Evolutionary conservation across 495 filamentous ascomycete species (phyloP).

Genomic region (Penicillium canescens): DNA sequence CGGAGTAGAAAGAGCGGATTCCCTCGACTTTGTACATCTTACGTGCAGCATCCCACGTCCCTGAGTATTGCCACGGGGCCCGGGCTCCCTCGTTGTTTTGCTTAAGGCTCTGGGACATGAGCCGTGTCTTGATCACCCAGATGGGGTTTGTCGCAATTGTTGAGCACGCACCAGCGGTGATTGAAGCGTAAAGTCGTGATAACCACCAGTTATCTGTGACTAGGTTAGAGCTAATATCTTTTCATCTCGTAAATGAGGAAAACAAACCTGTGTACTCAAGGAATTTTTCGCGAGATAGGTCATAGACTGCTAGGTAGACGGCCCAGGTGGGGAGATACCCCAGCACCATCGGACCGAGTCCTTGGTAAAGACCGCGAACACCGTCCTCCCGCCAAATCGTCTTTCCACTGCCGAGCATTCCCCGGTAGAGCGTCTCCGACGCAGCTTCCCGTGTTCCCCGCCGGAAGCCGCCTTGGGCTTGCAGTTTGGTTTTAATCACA

Average conservation of each 20-base stretch:
- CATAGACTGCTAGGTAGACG: slow-evolving; percentile 95
- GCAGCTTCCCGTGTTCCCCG: slow-evolving; percentile 44
- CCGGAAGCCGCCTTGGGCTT: slow-evolving; percentile 85
- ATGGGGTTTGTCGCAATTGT: slow-evolving; percentile 98
- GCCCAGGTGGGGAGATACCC: slow-evolving; percentile 98
- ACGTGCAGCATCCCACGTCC: slow-evolving; percentile 82
- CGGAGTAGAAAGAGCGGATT: slow-evolving; percentile 89
- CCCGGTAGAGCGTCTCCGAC: slow-evolving; percentile 67
- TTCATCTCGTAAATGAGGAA: not conserved
- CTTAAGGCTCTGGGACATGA: slow-evolving; percentile 81
- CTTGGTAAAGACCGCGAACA: slow-evolving; percentile 87
- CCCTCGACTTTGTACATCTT: slow-evolving; percentile 96
- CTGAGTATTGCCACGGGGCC: slow-evolving; percentile 85
- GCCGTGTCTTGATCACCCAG: slow-evolving; percentile 97
- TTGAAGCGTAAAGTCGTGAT: slow-evolving; percentile 70
- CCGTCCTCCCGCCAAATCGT: slow-evolving; percentile 88
- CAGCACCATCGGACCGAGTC: slow-evolving; percentile 87
- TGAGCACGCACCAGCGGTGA: slow-evolving; percentile 87
- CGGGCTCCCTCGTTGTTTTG: slow-evolving; percentile 53
- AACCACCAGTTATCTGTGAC: slow-evolving; percentile 58
- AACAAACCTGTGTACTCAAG: slow-evolving; percentile 64
- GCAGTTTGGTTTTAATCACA: slow-evolving; percentile 98
- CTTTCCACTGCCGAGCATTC: slow-evolving; percentile 80
- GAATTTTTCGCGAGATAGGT: slow-evolving; percentile 75
- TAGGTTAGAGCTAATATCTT: slow-evolving; percentile 9